Base-by-base conservation (phyloP, 164 flowering plant genomes). In the Magnolia kwangsiensis region DNA sequence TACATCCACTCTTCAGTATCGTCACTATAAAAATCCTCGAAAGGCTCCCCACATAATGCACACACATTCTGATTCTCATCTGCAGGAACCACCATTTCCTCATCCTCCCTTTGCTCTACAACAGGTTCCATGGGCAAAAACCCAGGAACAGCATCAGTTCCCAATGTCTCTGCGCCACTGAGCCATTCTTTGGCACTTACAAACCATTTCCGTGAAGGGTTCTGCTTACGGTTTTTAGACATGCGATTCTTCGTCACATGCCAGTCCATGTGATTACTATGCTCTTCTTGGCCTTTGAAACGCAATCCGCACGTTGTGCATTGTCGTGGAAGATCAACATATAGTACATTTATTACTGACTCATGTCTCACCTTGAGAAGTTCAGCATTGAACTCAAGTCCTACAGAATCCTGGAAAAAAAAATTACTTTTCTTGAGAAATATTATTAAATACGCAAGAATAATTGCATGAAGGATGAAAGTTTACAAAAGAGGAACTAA, bases 1-100 rank as follows among this genome's bases (percentile, higher is more conserved):
- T 94, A 96, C 99, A 96, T 92, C 99, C 99, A 96, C 75, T 91
- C 97, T 74, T 96, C 99, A 2, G 88, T 90, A 64, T 96, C 99
- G 76, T 94, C 96, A 80, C 98, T 90, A 73, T 90, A 96, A 76
- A 91, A 96, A 78, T 96, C 96, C 66, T 90, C 94, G 84, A 96
- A 96, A 75, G 90, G 88, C 77, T 96, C 99, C 59, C 98, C 97
- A 84, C 99, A 96, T 21, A 83, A 66, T 71, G 93, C 97, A 82
- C 99, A 96, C 29, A 80, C 80, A 76, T 74, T 88, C 84, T 94
- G 98, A 78, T 92, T 90, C 80, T 94, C 98, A 80, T 96, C 99
- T 37, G 99, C 98, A 77, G 98, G 99, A 75, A 96, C 98, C 79
- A 96, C 93, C 88, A 92, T 64, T 83, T 94, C 97, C 72, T 94